Evolutionary conservation across 371 early-diverging fungal genomes (phyloP).

Genomic region (Catenaria anguillulae): DNA sequence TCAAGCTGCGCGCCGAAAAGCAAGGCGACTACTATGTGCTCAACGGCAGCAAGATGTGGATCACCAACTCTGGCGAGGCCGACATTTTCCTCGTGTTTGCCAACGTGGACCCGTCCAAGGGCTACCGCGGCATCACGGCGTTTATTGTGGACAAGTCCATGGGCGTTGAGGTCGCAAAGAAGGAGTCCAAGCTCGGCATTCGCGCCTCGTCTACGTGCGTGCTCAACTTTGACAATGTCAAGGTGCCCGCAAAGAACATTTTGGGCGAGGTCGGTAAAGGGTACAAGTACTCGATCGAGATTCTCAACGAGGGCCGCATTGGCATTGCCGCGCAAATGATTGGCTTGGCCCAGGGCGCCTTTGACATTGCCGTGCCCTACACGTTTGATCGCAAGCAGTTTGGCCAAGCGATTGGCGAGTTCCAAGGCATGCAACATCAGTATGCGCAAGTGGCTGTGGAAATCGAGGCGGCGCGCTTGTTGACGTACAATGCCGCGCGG

Average conservation of each 20-base stretch:
- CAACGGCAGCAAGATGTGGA: slow-evolving; percentile 65
- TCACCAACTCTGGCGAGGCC: slow-evolving; percentile 57
- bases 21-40: slow-evolving; percentile 80
- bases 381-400: slow-evolving; percentile 94
- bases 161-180: slow-evolving; percentile 90
- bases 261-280: slow-evolving; percentile 91
- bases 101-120: slow-evolving; percentile 82
- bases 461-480: slow-evolving; percentile 89
- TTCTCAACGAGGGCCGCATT: slow-evolving; percentile 93
- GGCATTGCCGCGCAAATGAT: slow-evolving; percentile 98
- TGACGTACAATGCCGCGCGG: slow-evolving; percentile 95
- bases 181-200: slow-evolving; percentile 95
- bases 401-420: slow-evolving; percentile 63
- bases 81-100: slow-evolving; percentile 96
- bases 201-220: slow-evolving; percentile 90
- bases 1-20: slow-evolving; percentile 79
- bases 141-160: slow-evolving; percentile 88
- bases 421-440: slow-evolving; percentile 96
- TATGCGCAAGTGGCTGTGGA: slow-evolving; percentile 88
- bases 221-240: slow-evolving; percentile 81
- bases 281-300: slow-evolving; percentile 96
- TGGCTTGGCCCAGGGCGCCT: slow-evolving; percentile 90
- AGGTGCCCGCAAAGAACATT: slow-evolving; percentile 75
- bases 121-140: slow-evolving; percentile 96
- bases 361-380: slow-evolving; percentile 80